Conservation (phyloP, 768 basidiomycete genomes). For the Russula compacta region DNA sequence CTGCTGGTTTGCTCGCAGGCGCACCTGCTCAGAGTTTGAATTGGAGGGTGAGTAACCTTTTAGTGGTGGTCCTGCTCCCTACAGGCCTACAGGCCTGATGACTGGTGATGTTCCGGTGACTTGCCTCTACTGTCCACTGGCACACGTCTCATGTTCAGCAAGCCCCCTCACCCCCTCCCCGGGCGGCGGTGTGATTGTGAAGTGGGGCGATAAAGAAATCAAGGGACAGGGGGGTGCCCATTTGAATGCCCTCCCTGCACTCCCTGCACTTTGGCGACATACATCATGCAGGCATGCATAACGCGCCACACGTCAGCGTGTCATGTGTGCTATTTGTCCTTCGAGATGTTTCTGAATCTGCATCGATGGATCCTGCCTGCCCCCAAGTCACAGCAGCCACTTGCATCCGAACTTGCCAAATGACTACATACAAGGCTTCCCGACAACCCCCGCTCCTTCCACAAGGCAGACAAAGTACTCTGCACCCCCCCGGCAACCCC, state of each 20-base stretch:
- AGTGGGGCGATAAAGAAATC: conserved; percentile 7
- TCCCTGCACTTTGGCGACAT: conserved; percentile 2
- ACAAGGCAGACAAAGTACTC: neutral
- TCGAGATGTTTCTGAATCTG: neutral
- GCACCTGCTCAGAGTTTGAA: too few relatives aligned
- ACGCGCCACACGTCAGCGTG: neutral
- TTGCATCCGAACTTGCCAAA: conserved; percentile 12
- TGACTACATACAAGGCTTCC: conserved; percentile 1
- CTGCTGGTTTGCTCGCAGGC: neutral
- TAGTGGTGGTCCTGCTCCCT: too few relatives aligned
- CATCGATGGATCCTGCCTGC: neutral
- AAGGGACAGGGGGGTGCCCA: neutral
- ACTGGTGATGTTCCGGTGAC: neutral
- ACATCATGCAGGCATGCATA: conserved; percentile 3
- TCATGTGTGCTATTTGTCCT: conserved; percentile 7
- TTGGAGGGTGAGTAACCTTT: too few relatives aligned
- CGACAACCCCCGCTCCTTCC: neutral
- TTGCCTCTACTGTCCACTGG: neutral
- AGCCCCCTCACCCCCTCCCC: neutral
- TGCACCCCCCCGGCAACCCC: neutral
- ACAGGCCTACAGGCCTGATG: too few relatives aligned
- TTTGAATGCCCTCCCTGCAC: neutral
- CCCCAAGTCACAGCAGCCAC: neutral
- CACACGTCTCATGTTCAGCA: neutral
- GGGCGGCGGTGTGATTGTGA: neutral